Evolutionary conservation across 768 basidiomycete species (phyloP).

Genomic region (Lenzites betulinus): DNA sequence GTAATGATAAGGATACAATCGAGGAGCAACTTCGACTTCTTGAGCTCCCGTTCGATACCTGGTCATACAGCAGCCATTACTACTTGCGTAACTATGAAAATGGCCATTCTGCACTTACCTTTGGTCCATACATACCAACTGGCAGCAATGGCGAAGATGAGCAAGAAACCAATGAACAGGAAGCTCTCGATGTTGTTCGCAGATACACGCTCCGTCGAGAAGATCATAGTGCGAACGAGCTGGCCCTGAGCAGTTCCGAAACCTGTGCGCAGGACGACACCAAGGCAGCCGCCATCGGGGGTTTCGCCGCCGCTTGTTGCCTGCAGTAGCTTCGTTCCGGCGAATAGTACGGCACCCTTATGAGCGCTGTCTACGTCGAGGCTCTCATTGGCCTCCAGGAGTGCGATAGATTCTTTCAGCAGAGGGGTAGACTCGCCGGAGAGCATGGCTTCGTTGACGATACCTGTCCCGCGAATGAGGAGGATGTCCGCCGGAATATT

Average conservation of each 20-base stretch:
- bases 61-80: background rate
- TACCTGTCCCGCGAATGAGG: constrained; percentile 88
- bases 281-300: constrained; percentile 91
- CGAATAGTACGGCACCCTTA: constrained; percentile 88
- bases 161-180: constrained; percentile 96
- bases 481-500: constrained; percentile 92
- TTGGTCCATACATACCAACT: constrained; percentile 99
- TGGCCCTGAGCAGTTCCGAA: constrained; percentile 98
- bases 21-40: constrained; percentile 91
- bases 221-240: constrained; percentile 98
- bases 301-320: constrained; percentile 67
- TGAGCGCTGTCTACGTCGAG: constrained; percentile 87
- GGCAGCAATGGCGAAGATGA: constrained; percentile 97
- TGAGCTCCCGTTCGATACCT: constrained; percentile 91
- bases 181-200: constrained; percentile 96
- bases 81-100: background rate
- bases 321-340: constrained; percentile 96
- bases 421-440: constrained; percentile 98
- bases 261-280: constrained; percentile 90
- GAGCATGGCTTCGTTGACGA: constrained; percentile 99
- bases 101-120: constrained; percentile 48
- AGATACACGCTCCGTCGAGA: constrained; percentile 94
- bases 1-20: constrained; percentile 98
- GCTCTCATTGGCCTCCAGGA: constrained; percentile 70
- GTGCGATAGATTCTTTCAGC: constrained; percentile 91